Percentiles rank a stretch among this genome's conserved stretches.
These are phyloP conservation scores for Cornus kousa DNA, from an alignment of 148 eudicot genomes.

Conservation along the genomic window DNA sequence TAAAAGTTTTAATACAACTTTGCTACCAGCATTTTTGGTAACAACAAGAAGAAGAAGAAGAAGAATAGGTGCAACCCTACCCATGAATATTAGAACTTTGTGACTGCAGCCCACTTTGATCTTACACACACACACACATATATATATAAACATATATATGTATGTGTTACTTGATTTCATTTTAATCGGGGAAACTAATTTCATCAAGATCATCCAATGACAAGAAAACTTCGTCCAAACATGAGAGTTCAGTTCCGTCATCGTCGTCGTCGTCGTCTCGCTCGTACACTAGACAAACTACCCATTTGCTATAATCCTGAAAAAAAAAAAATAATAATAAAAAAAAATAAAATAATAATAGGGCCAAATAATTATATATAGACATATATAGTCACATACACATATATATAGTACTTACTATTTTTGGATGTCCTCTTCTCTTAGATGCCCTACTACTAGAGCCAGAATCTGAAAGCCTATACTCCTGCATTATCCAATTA, in stretches of 20 bases:
- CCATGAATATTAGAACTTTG: background rate
- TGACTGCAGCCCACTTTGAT: background rate
- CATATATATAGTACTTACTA: constrained; percentile 21
- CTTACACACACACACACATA: background rate
- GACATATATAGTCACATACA: background rate
- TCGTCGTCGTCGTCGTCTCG: constrained; percentile 42
- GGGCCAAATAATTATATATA: too few species aligned
- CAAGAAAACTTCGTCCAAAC: constrained; percentile 77
- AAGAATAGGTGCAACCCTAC: background rate
- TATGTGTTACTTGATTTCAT: background rate
- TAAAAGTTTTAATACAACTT: background rate
- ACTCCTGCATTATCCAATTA: constrained; percentile 84
- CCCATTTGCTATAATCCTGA: constrained; percentile 75
- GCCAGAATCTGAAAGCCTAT: constrained; percentile 43
- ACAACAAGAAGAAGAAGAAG: too few species aligned
- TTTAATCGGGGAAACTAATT: constrained; percentile 54
- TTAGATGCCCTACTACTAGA: constrained; percentile 33
- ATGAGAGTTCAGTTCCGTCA: constrained; percentile 60
- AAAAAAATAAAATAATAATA: background rate
- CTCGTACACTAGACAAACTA: constrained; percentile 71
- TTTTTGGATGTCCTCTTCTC: constrained; percentile 43
- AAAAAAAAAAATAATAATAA: constrained; percentile 3
- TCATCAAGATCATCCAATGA: constrained; percentile 78
- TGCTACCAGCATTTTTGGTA: background rate
- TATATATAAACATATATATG: too few species aligned